phyloP scores from a whole-genome alignment of 345 rosid genomes.

The Heritiera littoralis region DNA sequence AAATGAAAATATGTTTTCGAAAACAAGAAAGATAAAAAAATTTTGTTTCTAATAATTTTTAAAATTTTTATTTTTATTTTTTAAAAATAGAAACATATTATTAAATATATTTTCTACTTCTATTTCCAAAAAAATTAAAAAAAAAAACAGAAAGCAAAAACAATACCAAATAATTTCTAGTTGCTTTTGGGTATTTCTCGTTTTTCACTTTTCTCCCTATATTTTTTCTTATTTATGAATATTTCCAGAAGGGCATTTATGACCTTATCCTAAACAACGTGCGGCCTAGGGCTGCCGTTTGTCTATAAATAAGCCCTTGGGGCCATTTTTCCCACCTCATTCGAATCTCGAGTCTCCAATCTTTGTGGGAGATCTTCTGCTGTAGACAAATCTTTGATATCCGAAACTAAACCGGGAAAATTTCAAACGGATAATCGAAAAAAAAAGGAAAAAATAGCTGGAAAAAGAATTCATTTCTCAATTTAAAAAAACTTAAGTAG shows the following conservation, averaged over 20 bases:
- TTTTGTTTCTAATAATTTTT: no score
- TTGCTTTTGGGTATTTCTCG: background rate
- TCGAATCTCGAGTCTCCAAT: background rate
- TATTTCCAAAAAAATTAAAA: no score
- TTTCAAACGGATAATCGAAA: background rate
- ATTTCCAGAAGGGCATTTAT: background rate
- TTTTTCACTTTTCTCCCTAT: background rate
- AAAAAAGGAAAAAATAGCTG: no score
- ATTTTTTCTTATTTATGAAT: background rate
- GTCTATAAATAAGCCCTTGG: conserved; percentile 21
- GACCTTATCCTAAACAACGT: no score
- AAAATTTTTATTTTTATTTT: no score
- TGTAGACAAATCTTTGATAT: background rate
- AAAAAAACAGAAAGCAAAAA: no score
- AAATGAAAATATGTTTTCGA: no score
- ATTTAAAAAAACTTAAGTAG: background rate
- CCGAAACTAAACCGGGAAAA: conserved; percentile 12
- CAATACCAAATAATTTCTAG: no score
- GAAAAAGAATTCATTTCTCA: background rate
- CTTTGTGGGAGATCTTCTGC: background rate
- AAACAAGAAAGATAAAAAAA: no score
- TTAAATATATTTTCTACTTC: no score
- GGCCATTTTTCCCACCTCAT: background rate
- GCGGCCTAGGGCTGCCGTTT: conserved; percentile 9
- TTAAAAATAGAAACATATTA: no score